Conservation (phyloP, 805 yeast species). For the Clavispora phyllophila region DNA sequence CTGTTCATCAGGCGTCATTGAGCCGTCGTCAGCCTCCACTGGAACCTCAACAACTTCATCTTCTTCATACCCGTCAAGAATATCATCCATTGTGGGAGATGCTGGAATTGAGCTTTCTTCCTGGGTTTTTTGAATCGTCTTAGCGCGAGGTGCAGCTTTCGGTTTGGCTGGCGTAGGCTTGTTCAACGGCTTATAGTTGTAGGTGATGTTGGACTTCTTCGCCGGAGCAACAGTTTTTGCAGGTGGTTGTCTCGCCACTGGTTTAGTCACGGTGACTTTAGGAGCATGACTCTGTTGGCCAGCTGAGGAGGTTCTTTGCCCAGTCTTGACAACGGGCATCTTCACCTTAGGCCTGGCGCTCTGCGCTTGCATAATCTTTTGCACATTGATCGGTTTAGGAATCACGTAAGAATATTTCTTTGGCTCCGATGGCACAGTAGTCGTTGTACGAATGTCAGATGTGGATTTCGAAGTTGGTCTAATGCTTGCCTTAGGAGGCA, state of each 20-base stretch:
- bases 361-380: slow-evolving; percentile 26
- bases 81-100: slow-evolving; percentile 25
- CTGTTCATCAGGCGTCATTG: slow-evolving; percentile 22
- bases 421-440: slow-evolving; percentile 4
- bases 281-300: slow-evolving; percentile 1
- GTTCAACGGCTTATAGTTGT: slow-evolving; percentile 21
- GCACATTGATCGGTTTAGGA: slow-evolving; percentile 36
- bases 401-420: slow-evolving; percentile 29
- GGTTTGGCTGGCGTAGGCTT: slow-evolving; percentile 5
- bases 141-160: background rate
- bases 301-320: slow-evolving; percentile 5
- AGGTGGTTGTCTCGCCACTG: slow-evolving; percentile 2
- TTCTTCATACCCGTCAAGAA: slow-evolving; percentile 19
- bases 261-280: slow-evolving; percentile 4
- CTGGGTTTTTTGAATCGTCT: background rate
- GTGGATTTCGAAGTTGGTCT: slow-evolving; percentile 18
- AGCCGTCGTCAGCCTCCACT: slow-evolving; percentile 1
- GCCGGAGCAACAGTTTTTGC: slow-evolving; percentile 4
- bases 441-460: slow-evolving; percentile 17
- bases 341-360: slow-evolving; percentile 2
- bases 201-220: slow-evolving; percentile 27
- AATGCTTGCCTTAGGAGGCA: background rate
- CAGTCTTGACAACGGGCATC: slow-evolving; percentile 3
- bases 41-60: slow-evolving; percentile 4
- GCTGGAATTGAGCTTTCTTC: slow-evolving; percentile 2